Evolutionary conservation across 2,329 filamentous ascomycete species (phyloP), one percentile per base, ranked within the genome.

Genomic region (Penicillium oxalicum): DNA sequence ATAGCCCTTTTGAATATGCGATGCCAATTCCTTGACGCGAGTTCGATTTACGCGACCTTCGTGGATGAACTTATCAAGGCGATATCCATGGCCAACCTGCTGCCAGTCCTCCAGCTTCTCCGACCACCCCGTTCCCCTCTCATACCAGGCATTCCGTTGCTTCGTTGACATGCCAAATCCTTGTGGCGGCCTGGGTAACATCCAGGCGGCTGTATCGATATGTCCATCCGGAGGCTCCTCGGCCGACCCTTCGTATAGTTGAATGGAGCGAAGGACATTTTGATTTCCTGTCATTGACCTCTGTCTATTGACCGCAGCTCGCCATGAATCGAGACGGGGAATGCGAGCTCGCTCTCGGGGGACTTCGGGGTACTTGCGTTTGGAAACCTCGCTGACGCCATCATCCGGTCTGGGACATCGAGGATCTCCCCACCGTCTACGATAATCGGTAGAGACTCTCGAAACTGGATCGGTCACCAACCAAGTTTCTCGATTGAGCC

Each of bases 401-500:
- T 61, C 61, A 34, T 63, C 65, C 18, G 63, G 59, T 9, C 55
- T 53, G 28, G 66, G 69, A 48, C 62, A 66, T 45, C 68, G 60
- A 8, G 69, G 65, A 49, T 71, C 68, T 28, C 70, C 70, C 35
- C 61, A 53, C 11, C 48, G 50, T 29, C 69, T 59, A 51, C 64
- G 65, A 26, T 53, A 52, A 34, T 69, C 57, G 5, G 51, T 56
- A 5, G 64, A 49, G 26, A 69, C 59, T 44, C 70, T 61, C 27
- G 67, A 71, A n/a, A 63, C 52, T 7, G 70, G 68, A 47, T 71
- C 69, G 36, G 63, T 60, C 27, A 72, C 67, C 18, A 68, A 40
- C 69, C 68, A 71, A 1, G 69, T 71, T 29, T 65, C 57, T 36
- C 52, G 61, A 45, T 71, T 73, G n/a, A 72, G 44, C 69, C 70